Percentiles rank a stretch among this genome's conserved stretches.
Evolutionary conservation across 192 early-diverging fungal genomes (phyloP).

Genomic region (Linnemannia zychae): DNA sequence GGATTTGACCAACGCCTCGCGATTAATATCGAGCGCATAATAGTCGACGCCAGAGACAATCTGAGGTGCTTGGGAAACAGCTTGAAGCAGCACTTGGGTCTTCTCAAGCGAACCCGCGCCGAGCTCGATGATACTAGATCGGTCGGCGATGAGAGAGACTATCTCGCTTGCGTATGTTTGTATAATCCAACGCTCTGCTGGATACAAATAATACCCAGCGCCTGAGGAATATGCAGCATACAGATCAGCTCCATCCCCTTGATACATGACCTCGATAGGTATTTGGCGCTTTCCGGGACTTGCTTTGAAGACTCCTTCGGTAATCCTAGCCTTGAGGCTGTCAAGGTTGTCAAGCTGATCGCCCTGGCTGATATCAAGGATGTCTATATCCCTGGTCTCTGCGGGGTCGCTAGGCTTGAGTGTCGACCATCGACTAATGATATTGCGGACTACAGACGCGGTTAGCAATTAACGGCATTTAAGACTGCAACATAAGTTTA

Average conservation of each 20-base stretch:
- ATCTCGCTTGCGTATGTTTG: conserved; percentile 16
- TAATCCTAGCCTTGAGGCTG: conserved; percentile 6
- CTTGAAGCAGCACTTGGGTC: conserved; percentile 17
- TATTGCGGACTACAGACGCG: background rate
- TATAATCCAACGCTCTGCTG: background rate
- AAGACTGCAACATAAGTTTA: no score
- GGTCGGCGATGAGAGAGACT: conserved; percentile 14
- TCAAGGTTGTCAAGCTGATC: conserved; percentile 4
- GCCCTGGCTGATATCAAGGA: conserved; percentile 10
- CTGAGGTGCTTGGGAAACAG: conserved; percentile 15
- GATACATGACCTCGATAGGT: conserved; percentile 20
- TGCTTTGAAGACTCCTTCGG: conserved; percentile 7
- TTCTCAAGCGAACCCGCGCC: conserved; percentile 22
- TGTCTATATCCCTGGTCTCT: background rate
- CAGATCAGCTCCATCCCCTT: conserved; percentile 13
- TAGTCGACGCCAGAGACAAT: conserved; percentile 9
- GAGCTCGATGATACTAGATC: conserved; percentile 17
- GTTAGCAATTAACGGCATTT: background rate
- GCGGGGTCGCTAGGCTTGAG: background rate
- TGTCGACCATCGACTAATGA: conserved; percentile 3
- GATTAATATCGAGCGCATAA: conserved; percentile 18
- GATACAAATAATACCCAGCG: conserved; percentile 14
- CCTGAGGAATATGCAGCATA: conserved; percentile 9
- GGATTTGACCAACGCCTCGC: conserved; percentile 10
- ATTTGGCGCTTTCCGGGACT: conserved; percentile 9